Evolutionary conservation across 2,329 filamentous ascomycete species (phyloP).

Genomic region (Pseudonectria foliicola): DNA sequence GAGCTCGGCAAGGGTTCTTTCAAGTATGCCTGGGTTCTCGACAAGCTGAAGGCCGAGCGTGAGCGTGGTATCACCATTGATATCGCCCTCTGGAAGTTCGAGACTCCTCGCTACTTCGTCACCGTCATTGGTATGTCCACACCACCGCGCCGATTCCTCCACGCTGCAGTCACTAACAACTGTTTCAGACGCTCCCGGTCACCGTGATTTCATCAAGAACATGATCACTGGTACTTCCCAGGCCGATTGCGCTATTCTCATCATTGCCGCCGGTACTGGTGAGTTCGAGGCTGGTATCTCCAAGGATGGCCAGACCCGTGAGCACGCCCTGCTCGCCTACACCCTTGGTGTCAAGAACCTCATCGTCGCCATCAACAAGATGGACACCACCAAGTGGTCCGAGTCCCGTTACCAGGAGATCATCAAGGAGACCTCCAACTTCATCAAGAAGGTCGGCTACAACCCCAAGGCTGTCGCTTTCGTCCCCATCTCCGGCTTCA

Average conservation of each 20-base stretch:
- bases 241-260: slow-evolving; percentile 99
- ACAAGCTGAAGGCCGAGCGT: slow-evolving; percentile 99
- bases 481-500: slow-evolving; percentile 99
- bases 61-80: slow-evolving; percentile 99
- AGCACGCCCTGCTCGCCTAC: slow-evolving; percentile 99
- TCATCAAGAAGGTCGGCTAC: slow-evolving; percentile 99
- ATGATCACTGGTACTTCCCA: slow-evolving; percentile 99
- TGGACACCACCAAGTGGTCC: slow-evolving; percentile 99
- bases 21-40: slow-evolving; percentile 99
- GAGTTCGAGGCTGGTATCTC: slow-evolving; percentile 99
- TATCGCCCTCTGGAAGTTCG: slow-evolving; percentile 99
- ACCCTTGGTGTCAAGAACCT: slow-evolving; percentile 99
- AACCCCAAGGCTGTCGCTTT: slow-evolving; percentile 98
- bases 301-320: slow-evolving; percentile 99
- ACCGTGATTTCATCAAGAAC: slow-evolving; percentile 99
- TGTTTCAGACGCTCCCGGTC: slow-evolving; percentile 78
- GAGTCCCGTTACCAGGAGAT: slow-evolving; percentile 97
- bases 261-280: slow-evolving; percentile 99
- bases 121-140: slow-evolving; percentile 79
- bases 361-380: slow-evolving; percentile 99
- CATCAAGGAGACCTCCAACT: slow-evolving; percentile 99
- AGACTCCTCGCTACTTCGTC: slow-evolving; percentile 96
- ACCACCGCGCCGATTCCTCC: not conserved
- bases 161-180: slow-evolving; percentile 5
- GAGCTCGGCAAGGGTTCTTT: slow-evolving; percentile 99